Conservation (phyloP, 2,329 filamentous ascomycete species). For the Botrytis aclada region DNA sequence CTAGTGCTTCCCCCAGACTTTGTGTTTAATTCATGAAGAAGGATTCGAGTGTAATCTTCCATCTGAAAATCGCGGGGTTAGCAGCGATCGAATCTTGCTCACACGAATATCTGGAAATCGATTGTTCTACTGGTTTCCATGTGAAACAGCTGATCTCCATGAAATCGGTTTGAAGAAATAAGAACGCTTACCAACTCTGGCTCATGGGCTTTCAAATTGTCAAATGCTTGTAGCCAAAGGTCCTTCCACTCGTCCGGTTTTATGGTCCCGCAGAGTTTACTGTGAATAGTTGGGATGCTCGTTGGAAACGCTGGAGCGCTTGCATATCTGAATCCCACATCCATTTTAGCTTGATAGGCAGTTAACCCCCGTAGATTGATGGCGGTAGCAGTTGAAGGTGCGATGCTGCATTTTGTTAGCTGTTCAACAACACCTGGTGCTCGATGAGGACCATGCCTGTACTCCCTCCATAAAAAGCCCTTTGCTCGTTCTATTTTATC, state of each 20-base stretch:
- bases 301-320: rapidly evolving
- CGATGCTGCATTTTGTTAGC: not conserved
- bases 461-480: not conserved
- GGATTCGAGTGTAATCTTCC: not conserved
- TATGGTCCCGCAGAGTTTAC: rapidly evolving
- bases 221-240: not conserved
- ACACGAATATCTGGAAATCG: not conserved
- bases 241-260: not conserved
- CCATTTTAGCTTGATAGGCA: rapidly evolving
- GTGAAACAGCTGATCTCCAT: not conserved
- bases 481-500: not conserved
- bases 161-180: not conserved
- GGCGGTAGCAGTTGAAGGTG: not conserved
- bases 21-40: not conserved
- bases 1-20: rapidly evolving
- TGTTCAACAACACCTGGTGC: not conserved
- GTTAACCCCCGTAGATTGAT: rapidly evolving
- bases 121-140: not conserved
- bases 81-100: not conserved
- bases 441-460: not conserved
- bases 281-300: not conserved
- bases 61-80: not conserved
- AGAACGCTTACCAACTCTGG: not conserved
- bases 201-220: not conserved
- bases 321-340: not conserved